Percentiles rank a stretch among this genome's conserved stretches.
These are phyloP conservation scores for Aspergillus alliaceus DNA, from an alignment of 2,329 filamentous ascomycete genomes.

Conservation along the genomic window DNA sequence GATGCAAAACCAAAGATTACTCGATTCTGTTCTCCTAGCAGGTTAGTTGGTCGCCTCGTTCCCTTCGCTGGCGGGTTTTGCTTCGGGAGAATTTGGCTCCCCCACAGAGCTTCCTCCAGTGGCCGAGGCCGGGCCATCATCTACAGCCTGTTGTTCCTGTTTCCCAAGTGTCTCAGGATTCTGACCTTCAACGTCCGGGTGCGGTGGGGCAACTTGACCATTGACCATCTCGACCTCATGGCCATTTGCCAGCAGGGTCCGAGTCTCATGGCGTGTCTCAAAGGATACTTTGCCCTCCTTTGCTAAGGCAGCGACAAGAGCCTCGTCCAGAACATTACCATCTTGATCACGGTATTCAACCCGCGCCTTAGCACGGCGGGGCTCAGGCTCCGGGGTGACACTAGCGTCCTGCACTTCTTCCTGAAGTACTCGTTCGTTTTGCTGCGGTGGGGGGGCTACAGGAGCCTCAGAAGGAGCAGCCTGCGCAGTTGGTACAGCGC, in stretches of 20 bases:
- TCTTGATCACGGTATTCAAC: slow-evolving; percentile 94
- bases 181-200: slow-evolving; percentile 58
- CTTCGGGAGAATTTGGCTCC: slow-evolving; percentile 35
- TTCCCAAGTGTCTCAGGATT: slow-evolving; percentile 57
- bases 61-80: slow-evolving; percentile 49
- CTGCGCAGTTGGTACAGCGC: slow-evolving; percentile 26
- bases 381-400: slow-evolving; percentile 35
- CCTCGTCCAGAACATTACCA: slow-evolving; percentile 81
- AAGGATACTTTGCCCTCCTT: slow-evolving; percentile 88
- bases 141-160: slow-evolving; percentile 30
- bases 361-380: slow-evolving; percentile 66
- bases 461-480: slow-evolving; percentile 10
- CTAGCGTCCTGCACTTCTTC: slow-evolving; percentile 25
- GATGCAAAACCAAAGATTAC: slow-evolving; percentile 13
- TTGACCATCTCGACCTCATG: slow-evolving; percentile 64
- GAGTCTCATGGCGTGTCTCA: slow-evolving; percentile 93
- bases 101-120: slow-evolving; percentile 39
- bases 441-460: slow-evolving; percentile 21
- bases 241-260: slow-evolving; percentile 74
- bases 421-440: slow-evolving; percentile 20
- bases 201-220: slow-evolving; percentile 49
- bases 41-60: slow-evolving; percentile 45
- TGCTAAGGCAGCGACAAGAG: slow-evolving; percentile 73
- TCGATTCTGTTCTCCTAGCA: slow-evolving; percentile 17
- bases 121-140: slow-evolving; percentile 41